Percentiles rank a stretch among this genome's conserved stretches.
Conservation (phyloP, 768 basidiomycete species). For the Phylloporus sp. region DNA sequence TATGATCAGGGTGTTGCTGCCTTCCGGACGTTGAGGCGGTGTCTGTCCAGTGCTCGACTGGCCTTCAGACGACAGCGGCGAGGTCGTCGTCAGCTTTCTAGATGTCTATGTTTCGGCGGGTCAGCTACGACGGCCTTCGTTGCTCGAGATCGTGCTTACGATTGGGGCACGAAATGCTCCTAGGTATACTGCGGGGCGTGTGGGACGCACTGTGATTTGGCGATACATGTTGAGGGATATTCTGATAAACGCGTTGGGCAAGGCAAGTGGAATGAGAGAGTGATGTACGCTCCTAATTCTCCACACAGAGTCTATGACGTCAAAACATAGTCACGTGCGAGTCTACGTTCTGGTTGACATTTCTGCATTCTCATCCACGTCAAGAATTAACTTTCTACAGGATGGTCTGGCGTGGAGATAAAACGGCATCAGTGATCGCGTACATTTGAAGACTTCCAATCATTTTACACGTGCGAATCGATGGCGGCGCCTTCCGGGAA, state of each 20-base stretch:
- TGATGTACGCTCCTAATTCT: neutral
- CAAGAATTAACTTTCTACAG: too few relatives aligned
- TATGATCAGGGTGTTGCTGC: slow-evolving; percentile 26
- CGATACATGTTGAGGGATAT: slow-evolving; percentile 11
- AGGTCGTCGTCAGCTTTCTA: slow-evolving; percentile 13
- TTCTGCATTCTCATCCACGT: too few relatives aligned
- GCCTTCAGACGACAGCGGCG: slow-evolving; percentile 12
- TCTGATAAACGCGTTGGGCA: too few relatives aligned
- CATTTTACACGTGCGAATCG: too few relatives aligned
- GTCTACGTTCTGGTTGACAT: too few relatives aligned
- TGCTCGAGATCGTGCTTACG: slow-evolving; percentile 3
- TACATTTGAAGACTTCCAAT: too few relatives aligned
- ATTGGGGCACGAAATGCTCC: neutral
- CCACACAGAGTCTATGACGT: too few relatives aligned
- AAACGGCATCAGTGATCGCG: too few relatives aligned
- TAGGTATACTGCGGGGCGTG: slow-evolving; percentile 13
- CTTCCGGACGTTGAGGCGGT: slow-evolving; percentile 3
- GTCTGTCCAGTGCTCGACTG: slow-evolving; percentile 1
- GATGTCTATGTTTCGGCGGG: neutral
- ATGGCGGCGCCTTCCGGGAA: too few relatives aligned
- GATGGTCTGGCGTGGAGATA: too few relatives aligned
- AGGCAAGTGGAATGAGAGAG: neutral
- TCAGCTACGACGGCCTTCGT: slow-evolving; percentile 5
- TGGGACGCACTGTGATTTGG: slow-evolving; percentile 7
- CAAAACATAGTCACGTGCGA: too few relatives aligned